Conservation (phyloP, 2,329 filamentous ascomycete species). For the Phyllosticta citribraziliensis region DNA sequence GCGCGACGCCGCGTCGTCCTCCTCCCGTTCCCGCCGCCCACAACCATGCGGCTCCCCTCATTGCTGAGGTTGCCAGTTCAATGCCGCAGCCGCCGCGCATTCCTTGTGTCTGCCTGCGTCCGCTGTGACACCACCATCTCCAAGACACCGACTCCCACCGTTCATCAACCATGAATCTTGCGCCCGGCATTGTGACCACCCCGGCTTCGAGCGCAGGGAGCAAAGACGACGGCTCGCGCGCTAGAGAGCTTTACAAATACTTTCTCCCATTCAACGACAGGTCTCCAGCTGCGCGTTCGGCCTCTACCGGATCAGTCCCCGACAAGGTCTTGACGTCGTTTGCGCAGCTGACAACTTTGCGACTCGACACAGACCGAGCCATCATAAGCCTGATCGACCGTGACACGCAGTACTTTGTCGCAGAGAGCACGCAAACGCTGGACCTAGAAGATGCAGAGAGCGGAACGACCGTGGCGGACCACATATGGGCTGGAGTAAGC, state of each 20-base stretch:
- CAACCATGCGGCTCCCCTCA: neutral
- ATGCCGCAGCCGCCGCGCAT: neutral
- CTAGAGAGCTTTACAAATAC: conserved; percentile 22
- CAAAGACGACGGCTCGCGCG: conserved; percentile 12
- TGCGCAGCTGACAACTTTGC: conserved; percentile 27
- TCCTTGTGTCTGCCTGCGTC: neutral
- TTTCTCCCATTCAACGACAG: conserved; percentile 15
- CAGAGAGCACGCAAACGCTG: conserved; percentile 38
- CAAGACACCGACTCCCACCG: neutral
- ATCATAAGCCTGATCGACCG: conserved; percentile 39
- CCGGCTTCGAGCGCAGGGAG: neutral
- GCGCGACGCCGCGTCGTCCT: neutral
- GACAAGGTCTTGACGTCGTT: conserved; percentile 27
- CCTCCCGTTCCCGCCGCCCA: neutral
- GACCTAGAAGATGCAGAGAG: conserved; percentile 26
- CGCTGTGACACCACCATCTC: neutral
- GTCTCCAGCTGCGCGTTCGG: neutral
- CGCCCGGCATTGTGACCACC: neutral
- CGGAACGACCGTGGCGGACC: conserved; percentile 22
- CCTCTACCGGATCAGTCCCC: neutral
- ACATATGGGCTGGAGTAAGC: conserved; percentile 26
- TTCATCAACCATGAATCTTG: neutral
- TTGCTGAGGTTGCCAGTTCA: neutral
- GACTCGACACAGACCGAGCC: conserved; percentile 25
- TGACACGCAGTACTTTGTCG: conserved; percentile 40